These are phyloP conservation scores for Russula sp. DNA, from an alignment of 768 basidiomycete species.

Conservation along the genomic window DNA sequence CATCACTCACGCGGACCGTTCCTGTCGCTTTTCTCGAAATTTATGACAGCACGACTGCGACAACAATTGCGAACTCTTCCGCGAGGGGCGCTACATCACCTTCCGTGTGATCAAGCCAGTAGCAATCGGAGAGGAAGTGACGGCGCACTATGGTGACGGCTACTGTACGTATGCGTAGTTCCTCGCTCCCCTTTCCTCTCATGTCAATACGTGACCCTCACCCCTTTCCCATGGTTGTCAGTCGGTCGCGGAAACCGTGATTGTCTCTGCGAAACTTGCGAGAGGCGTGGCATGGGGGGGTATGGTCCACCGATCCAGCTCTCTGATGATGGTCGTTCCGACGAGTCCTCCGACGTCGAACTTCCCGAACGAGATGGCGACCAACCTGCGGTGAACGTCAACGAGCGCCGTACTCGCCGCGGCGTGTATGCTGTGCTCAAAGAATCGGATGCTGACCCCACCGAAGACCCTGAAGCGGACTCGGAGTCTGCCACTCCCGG, in stretches of 20 bases:
- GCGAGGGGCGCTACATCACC: slow-evolving; percentile 84
- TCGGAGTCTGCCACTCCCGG: slow-evolving; percentile 20
- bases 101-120: slow-evolving; percentile 79
- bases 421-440: slow-evolving; percentile 74
- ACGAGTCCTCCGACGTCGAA: slow-evolving; percentile 29
- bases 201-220: slow-evolving; percentile 15
- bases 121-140: slow-evolving; percentile 77
- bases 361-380: slow-evolving; percentile 29
- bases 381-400: slow-evolving; percentile 48
- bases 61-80: slow-evolving; percentile 84
- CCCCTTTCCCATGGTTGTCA: slow-evolving; percentile 34
- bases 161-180: slow-evolving; percentile 58
- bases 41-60: slow-evolving; percentile 74
- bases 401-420: slow-evolving; percentile 74
- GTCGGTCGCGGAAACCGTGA: slow-evolving; percentile 65
- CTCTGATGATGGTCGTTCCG: slow-evolving; percentile 48
- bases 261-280: slow-evolving; percentile 85
- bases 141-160: slow-evolving; percentile 85
- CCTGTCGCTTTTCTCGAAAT: slow-evolving; percentile 15
- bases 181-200: slow-evolving; percentile 24
- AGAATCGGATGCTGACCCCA: slow-evolving; percentile 56
- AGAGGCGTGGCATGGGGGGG: slow-evolving; percentile 66
- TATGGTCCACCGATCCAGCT: slow-evolving; percentile 54
- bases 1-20: slow-evolving; percentile 17
- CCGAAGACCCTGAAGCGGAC: slow-evolving; percentile 42